Evolutionary conservation across 2,329 filamentous ascomycete genomes (phyloP), one percentile per base, ranked within the genome.

Genomic region (Rutstroemia sp.): DNA sequence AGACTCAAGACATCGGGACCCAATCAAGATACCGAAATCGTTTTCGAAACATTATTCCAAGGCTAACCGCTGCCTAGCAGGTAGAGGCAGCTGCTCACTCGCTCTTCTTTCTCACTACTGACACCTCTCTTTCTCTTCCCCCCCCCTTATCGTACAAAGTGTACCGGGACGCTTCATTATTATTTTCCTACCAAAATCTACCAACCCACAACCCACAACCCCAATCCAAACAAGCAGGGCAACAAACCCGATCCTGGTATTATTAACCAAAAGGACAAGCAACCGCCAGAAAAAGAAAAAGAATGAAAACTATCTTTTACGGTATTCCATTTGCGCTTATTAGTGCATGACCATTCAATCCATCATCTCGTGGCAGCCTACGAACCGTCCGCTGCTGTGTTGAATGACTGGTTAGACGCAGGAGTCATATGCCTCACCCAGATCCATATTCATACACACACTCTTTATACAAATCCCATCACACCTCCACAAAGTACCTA

Each of bases 331-430:
- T 54, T 54, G 51, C 51, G 51, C 51, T 40, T 54, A 54, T 48
- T 48, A 54, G 51, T 54, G 44, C 51, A 54, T 54, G 51, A 54
- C 51, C 51, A 54, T 44, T 54, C 42, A 54, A 54, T 54, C 48
- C 42, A 38, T 54, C 51, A 54, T 48, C 51, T 54, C 51, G 51
- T 54, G 51, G 51, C 51, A 54, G 51, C 51, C 51, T 54, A 54
- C 51, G 51, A 54, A 54, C 51, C 44, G 51, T 54, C 51, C 51
- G 42, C 42, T 27, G 30, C 30, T 39, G 19, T 54, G 25, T 39
- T 30, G 42, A 48, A 54, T 48, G 51, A 54, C 50, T 52, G 51
- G 51, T 54, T 48, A 42, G 39, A 42, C 39, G 39, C 39, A 48
- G 30, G 30, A 54, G 51, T 54, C 51, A 54, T 48, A 44, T 44